Evolutionary conservation across 257 asterid genomes (phyloP).

Genomic region (Echium plantagineum): DNA sequence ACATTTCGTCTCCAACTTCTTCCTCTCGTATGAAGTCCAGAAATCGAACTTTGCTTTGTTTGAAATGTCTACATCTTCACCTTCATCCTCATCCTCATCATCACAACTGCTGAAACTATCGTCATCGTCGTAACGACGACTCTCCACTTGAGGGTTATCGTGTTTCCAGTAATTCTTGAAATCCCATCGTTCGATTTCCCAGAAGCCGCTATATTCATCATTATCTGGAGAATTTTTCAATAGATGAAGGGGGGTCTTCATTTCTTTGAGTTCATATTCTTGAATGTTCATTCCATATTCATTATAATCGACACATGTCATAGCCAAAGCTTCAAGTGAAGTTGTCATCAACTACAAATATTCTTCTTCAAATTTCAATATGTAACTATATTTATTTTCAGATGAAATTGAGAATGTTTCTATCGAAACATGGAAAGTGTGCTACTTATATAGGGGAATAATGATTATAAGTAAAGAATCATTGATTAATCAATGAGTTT

Average conservation of each 20-base stretch:
- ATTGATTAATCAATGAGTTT: neutral
- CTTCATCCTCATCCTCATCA: neutral
- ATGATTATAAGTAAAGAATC: neutral
- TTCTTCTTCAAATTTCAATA: neutral
- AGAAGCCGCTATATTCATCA: neutral
- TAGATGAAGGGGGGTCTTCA: neutral
- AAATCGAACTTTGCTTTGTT: neutral
- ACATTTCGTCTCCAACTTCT: no score
- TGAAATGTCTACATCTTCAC: neutral
- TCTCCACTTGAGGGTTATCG: neutral
- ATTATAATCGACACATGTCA: neutral
- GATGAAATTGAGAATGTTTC: neutral
- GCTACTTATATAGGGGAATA: neutral
- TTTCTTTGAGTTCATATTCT: neutral
- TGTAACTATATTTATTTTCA: no score
- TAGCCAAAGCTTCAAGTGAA: slow-evolving; percentile 3
- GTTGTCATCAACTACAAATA: neutral
- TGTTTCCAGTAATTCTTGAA: neutral
- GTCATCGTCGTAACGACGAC: neutral
- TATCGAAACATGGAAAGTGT: neutral
- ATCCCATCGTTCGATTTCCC: neutral
- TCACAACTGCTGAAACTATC: neutral
- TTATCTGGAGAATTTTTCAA: neutral
- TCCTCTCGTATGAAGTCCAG: neutral
- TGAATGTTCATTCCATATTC: neutral